Percentiles rank a stretch among this genome's conserved stretches.
These are phyloP conservation scores for Ulvella scutata DNA, from an alignment of 139 green algal genomes.

Conservation along the genomic window DNA sequence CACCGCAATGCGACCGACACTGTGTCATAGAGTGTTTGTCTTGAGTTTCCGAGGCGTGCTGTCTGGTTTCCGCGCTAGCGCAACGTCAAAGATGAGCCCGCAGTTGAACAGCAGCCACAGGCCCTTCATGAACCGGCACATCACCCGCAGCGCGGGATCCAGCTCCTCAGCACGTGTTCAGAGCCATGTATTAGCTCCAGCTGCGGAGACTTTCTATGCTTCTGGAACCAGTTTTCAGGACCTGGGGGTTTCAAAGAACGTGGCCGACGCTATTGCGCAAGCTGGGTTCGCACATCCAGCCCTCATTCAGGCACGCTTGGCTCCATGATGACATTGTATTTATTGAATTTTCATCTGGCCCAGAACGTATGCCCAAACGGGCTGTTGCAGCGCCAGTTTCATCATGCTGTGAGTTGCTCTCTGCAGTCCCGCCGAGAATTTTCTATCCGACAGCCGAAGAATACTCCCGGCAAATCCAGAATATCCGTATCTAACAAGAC, in stretches of 20 bases:
- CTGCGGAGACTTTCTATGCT: constrained; percentile 31
- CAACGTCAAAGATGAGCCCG: no score
- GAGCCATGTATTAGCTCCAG: background rate
- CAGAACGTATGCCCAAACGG: background rate
- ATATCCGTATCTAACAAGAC: background rate
- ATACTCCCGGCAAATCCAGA: background rate
- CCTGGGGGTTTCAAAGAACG: constrained; percentile 15
- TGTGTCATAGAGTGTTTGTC: no score
- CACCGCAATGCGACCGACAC: no score
- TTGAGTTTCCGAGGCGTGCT: no score
- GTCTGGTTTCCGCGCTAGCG: no score
- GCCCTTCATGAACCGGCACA: no score
- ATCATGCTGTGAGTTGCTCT: no score
- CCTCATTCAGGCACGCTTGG: constrained; percentile 30
- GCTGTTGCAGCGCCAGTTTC: background rate
- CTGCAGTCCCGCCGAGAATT: background rate
- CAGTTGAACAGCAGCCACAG: no score
- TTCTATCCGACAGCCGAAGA: no score
- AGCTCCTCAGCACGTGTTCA: no score
- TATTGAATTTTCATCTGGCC: background rate
- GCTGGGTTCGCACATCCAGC: constrained; percentile 28
- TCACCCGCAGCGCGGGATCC: no score
- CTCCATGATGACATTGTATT: background rate
- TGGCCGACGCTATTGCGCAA: constrained; percentile 18
- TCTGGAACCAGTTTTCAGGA: constrained; percentile 13